Evolutionary conservation across 768 basidiomycete genomes (phyloP), one percentile per base, ranked within the genome.

Genomic region (Mycena latifolia): DNA sequence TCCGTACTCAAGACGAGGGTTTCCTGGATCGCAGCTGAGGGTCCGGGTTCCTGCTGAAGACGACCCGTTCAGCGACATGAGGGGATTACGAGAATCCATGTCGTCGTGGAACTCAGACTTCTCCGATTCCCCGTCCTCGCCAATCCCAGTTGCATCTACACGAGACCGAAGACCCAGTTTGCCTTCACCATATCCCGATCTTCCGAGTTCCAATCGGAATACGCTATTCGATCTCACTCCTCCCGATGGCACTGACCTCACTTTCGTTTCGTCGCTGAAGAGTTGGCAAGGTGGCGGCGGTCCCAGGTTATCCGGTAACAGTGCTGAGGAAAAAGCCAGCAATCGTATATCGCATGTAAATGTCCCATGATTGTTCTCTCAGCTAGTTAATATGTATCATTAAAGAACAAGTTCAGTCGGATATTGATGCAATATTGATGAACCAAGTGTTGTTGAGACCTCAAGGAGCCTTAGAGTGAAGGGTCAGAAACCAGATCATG

Each of bases 61-160:
- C 24, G 61, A 66, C 47, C 69, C 64, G 17, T 69, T 69, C 69
- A 69, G 69, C 56, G 69, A 69, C n/a, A 35, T 57, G 18, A 55
- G 69, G 29, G 65, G 51, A 17, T 22, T 66, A 39, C 41, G 69
- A 22, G 61, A 66, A 12, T 69, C 69, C 17, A 22, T 51, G 24
- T 22, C 52, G 11, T 69, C 69, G 17, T 66, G 64, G 64, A 69
- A 63, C 22, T 69, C 67, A 0, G 58, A 52, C 5, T 52, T 64
- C 39, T 41, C 55, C 64, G 59, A 31, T 43, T 69, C 63, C 24
- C 69, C 65, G 2, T 48, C 55, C 22, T 66, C 69, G 33, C 69
- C 69, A 4, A 52, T 24, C 24, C 69, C 64, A 20, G 61, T 45
- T 29, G 61, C 61, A 27, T 56, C 58, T 17, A 65, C 45, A 0